phyloP scores from a whole-genome alignment of 768 basidiomycete species.

The Boletales sp. region DNA sequence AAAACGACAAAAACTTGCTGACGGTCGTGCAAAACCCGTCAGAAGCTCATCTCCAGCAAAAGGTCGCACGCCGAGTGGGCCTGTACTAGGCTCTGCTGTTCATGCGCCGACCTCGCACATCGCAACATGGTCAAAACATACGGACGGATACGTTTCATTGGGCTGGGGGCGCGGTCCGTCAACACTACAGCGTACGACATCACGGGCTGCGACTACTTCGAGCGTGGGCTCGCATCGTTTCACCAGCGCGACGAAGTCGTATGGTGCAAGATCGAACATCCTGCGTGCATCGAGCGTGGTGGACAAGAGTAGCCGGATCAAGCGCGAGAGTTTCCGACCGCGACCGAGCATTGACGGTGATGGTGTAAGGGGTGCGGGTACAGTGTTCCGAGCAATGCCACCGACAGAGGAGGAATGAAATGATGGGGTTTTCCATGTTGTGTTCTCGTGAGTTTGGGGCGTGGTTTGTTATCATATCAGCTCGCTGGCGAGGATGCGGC shows the following conservation, averaged over 20 bases:
- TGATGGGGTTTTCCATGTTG: constrained; percentile 4
- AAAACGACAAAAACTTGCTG: constrained; percentile 60
- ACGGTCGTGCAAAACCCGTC: constrained; percentile 26
- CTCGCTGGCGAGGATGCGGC: constrained; percentile 21
- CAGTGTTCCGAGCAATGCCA: constrained; percentile 23
- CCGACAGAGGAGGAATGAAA: constrained; percentile 21
- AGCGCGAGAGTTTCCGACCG: constrained; percentile 81
- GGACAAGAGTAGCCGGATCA: constrained; percentile 51
- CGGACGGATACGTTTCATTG: constrained; percentile 24
- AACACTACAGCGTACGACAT: constrained; percentile 27
- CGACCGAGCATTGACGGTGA: constrained; percentile 73
- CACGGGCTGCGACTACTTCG: constrained; percentile 16
- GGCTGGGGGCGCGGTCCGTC: constrained; percentile 36
- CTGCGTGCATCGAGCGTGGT: constrained; percentile 23
- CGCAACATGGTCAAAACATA: constrained; percentile 26
- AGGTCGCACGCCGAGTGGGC: constrained; percentile 26
- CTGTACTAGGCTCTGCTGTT: constrained; percentile 8
- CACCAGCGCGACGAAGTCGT: constrained; percentile 10
- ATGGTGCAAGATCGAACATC: constrained; percentile 5
- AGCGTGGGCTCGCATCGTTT: constrained; percentile 10
- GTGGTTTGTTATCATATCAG: neutral
- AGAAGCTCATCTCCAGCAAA: constrained; percentile 25
- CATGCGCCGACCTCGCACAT: constrained; percentile 13
- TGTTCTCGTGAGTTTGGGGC: neutral
- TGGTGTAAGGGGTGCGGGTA: constrained; percentile 16